Evolutionary conservation across 1,284 basidiomycete species (phyloP).

Genomic region (Mycosarcoma maydis): DNA sequence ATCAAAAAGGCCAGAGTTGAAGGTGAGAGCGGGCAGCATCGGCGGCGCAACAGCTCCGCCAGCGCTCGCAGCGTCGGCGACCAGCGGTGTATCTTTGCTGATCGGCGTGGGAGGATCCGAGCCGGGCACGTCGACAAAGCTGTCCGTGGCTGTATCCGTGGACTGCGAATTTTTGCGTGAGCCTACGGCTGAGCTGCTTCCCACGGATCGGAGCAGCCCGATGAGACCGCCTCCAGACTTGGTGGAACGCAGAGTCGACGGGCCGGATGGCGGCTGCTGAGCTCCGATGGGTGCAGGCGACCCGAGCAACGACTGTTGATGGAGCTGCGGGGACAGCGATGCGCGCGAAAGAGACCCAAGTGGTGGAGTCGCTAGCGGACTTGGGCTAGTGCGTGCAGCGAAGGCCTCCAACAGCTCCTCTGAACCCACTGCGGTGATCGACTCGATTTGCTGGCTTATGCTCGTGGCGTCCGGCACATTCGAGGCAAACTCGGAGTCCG

Average conservation of each 20-base stretch:
- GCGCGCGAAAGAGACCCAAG: slow-evolving; percentile 20
- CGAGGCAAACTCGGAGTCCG: slow-evolving; percentile 27
- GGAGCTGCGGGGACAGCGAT: slow-evolving; percentile 20
- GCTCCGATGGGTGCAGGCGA: slow-evolving; percentile 38
- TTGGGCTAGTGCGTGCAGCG: slow-evolving; percentile 15
- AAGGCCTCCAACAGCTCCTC: slow-evolving; percentile 26
- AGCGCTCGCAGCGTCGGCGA: background rate
- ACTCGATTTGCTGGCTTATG: slow-evolving; percentile 36
- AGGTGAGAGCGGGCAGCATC: slow-evolving; percentile 36
- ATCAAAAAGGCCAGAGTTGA: slow-evolving; percentile 47
- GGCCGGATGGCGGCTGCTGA: slow-evolving; percentile 5
- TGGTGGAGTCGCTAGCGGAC: slow-evolving; percentile 28
- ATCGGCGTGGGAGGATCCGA: slow-evolving; percentile 43
- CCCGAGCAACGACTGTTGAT: slow-evolving; percentile 22
- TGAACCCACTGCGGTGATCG: slow-evolving; percentile 20
- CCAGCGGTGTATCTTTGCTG: slow-evolving; percentile 43
- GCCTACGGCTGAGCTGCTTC: slow-evolving; percentile 20
- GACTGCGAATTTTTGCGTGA: slow-evolving; percentile 35
- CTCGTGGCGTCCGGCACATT: slow-evolving; percentile 20
- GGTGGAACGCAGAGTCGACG: slow-evolving; percentile 6
- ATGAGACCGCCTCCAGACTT: slow-evolving; percentile 34
- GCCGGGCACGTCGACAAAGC: slow-evolving; percentile 9
- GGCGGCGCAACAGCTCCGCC: slow-evolving; percentile 9
- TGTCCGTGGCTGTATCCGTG: slow-evolving; percentile 26
- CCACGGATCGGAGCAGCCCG: slow-evolving; percentile 36